phyloP scores from a whole-genome alignment of 1,284 basidiomycete genomes.

The Ganoderma sinense region DNA sequence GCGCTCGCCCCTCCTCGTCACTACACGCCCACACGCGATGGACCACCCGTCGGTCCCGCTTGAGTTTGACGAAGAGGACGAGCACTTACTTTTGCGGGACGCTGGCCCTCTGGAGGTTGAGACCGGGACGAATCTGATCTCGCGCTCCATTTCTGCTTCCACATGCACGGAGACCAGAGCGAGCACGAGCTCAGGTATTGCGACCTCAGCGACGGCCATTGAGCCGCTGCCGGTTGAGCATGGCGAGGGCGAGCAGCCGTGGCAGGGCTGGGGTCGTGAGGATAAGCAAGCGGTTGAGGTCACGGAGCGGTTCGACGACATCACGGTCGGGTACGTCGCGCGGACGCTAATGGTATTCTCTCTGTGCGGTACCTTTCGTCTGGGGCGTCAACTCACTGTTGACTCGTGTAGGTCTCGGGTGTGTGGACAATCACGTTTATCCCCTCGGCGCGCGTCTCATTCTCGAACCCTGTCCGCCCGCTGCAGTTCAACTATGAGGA shows the following conservation, averaged over 20 bases:
- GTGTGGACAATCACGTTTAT: slow-evolving; percentile 94
- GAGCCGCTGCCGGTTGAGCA: slow-evolving; percentile 43
- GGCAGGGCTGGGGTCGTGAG: slow-evolving; percentile 61
- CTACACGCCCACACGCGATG: slow-evolving; percentile 26
- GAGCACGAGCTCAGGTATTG: slow-evolving; percentile 38
- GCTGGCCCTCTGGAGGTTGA: background rate
- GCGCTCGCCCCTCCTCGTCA: slow-evolving; percentile 43
- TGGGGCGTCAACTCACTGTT: background rate
- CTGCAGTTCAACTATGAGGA: slow-evolving; percentile 96
- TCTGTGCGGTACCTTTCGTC: background rate
- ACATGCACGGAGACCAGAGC: slow-evolving; percentile 23
- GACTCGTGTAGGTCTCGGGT: slow-evolving; percentile 86
- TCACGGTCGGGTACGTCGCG: slow-evolving; percentile 80
- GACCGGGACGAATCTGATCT: slow-evolving; percentile 30
- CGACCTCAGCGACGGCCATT: slow-evolving; percentile 49
- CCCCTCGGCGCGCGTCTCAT: slow-evolving; percentile 91
- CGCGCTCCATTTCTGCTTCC: slow-evolving; percentile 41
- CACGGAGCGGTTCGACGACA: slow-evolving; percentile 69
- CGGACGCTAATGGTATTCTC: slow-evolving; percentile 84
- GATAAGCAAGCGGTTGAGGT: slow-evolving; percentile 67
- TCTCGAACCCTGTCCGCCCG: slow-evolving; percentile 96
- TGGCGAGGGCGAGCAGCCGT: slow-evolving; percentile 45
- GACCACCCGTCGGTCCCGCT: slow-evolving; percentile 53
- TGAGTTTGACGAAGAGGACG: slow-evolving; percentile 78
- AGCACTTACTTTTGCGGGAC: slow-evolving; percentile 53